Evolutionary conservation across 2,329 filamentous ascomycete species (phyloP).

Genomic region (Colletotrichum falcatum): DNA sequence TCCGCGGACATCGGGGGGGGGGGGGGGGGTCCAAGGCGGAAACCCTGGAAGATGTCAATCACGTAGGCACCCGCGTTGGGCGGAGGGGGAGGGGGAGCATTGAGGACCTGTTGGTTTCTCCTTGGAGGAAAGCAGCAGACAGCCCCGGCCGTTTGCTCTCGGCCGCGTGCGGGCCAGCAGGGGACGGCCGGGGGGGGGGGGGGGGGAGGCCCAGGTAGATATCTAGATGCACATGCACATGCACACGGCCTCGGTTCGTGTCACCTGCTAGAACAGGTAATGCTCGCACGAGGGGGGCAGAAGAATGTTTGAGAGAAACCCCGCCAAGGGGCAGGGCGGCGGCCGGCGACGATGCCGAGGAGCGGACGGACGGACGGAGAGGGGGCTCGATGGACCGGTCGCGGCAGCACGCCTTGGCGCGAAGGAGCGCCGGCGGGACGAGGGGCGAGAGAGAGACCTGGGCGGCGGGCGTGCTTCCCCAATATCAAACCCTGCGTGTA

Average conservation of each 20-base stretch:
- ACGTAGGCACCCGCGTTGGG: no score
- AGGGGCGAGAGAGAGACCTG: neutral
- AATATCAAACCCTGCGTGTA: no score
- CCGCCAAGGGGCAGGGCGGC: neutral
- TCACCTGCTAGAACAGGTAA: neutral
- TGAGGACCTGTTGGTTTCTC: neutral
- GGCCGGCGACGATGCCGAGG: no score
- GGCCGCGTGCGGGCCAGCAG: neutral
- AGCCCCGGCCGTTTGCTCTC: neutral
- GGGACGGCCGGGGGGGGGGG: no score
- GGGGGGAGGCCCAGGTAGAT: neutral
- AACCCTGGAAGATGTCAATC: neutral
- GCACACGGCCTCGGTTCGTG: neutral
- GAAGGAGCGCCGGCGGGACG: neutral
- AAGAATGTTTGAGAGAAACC: no score
- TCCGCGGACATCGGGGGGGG: neutral
- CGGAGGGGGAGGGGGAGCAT: neutral
- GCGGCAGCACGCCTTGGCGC: no score
- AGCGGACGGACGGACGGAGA: no score
- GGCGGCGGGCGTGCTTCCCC: neutral
- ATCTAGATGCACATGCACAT: no score
- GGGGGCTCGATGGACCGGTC: no score
- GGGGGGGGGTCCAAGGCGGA: slow-evolving; percentile 3
- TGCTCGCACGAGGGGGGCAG: neutral
- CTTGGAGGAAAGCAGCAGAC: neutral